These are phyloP conservation scores for Candida maris DNA, from an alignment of 805 yeast genomes.

Conservation along the genomic window DNA sequence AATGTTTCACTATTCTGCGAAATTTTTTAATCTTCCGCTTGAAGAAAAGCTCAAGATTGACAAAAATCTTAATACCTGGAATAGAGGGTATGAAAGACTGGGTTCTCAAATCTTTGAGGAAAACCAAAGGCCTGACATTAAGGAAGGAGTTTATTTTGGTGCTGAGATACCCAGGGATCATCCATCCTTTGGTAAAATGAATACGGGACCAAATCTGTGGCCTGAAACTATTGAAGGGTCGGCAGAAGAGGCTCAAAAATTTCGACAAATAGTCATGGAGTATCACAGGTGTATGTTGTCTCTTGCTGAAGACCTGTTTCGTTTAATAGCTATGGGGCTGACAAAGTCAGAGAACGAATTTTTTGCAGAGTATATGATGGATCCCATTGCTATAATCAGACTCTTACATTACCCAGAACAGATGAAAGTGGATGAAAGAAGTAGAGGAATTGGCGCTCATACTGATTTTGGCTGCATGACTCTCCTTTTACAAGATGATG, in stretches of 20 bases:
- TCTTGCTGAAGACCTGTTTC: constrained; percentile 19
- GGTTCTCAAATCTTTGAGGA: constrained; percentile 17
- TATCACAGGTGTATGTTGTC: constrained; percentile 13
- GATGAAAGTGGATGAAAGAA: constrained; percentile 22
- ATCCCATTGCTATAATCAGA: constrained; percentile 27
- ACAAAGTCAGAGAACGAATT: constrained; percentile 16
- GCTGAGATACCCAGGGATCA: constrained; percentile 16
- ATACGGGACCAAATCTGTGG: constrained; percentile 18
- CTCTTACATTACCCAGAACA: constrained; percentile 31
- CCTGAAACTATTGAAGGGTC: constrained; percentile 21
- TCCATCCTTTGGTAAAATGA: constrained; percentile 15
- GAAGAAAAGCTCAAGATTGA: constrained; percentile 20
- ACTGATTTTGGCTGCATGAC: constrained; percentile 33
- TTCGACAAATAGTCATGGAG: constrained; percentile 14
- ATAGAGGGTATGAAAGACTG: constrained; percentile 21
- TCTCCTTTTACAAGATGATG: constrained; percentile 29
- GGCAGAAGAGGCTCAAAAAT: constrained; percentile 22
- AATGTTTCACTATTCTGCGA: constrained; percentile 9
- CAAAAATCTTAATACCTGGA: constrained; percentile 14
- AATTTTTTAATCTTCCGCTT: constrained; percentile 22
- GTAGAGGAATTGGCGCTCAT: constrained; percentile 35
- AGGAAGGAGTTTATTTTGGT: constrained; percentile 31
- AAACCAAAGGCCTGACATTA: constrained; percentile 22
- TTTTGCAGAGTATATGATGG: constrained; percentile 21
- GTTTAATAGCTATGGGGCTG: constrained; percentile 23